Evolutionary conservation across 495 filamentous ascomycete genomes (phyloP).

Genomic region (Hyaloscypha variabilis): DNA sequence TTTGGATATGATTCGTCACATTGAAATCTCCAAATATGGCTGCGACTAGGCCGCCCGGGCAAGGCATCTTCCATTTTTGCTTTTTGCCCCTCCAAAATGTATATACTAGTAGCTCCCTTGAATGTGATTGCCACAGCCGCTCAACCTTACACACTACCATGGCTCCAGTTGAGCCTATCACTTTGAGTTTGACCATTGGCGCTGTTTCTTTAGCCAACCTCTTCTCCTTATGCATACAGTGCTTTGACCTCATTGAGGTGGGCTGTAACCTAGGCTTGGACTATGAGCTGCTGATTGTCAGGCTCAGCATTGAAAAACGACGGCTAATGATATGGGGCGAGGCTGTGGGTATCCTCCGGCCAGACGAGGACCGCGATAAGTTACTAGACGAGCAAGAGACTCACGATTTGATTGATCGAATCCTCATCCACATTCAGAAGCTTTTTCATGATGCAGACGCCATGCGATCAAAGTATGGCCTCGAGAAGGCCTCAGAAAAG

Average conservation of each 20-base stretch:
- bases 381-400: background rate
- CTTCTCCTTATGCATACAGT: conserved; percentile 15
- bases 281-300: conserved; percentile 5
- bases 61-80: no score
- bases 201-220: conserved; percentile 13
- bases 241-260: conserved; percentile 3
- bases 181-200: background rate
- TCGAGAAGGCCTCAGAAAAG: no score
- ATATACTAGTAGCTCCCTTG: no score
- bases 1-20: no score
- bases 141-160: no score
- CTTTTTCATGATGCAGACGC: no score
- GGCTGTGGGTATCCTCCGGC: background rate
- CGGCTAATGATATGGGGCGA: conserved; percentile 14
- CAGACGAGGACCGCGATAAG: background rate
- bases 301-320: conserved; percentile 16
- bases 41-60: no score
- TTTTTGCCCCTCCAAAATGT: no score
- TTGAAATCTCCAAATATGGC: no score
- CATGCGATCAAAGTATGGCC: no score
- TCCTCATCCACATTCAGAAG: background rate
- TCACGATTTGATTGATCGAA: background rate
- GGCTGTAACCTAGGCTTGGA: background rate
- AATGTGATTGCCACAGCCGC: no score
- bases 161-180: conserved; percentile 3